Evolutionary conservation across 2,329 filamentous ascomycete genomes (phyloP).

Genomic region (Xylaria sp.): DNA sequence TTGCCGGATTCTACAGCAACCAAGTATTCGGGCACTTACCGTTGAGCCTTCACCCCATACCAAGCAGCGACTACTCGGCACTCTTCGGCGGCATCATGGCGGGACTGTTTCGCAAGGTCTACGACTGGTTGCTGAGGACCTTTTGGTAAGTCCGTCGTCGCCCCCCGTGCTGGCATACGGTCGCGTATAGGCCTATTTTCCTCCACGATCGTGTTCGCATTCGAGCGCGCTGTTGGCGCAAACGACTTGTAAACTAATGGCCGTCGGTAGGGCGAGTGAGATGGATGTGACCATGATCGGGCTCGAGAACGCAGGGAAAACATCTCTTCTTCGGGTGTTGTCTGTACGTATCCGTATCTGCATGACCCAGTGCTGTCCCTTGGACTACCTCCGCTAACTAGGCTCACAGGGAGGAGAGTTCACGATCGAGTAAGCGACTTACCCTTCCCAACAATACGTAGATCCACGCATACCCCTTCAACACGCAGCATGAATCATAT

Average conservation of each 20-base stretch:
- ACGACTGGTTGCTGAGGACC: conserved; percentile 97
- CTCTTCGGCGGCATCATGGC: conserved; percentile 71
- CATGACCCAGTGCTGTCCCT: conserved; percentile 22
- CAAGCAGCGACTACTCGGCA: conserved; percentile 10
- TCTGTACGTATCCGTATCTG: conserved; percentile 77
- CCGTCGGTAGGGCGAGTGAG: conserved; percentile 83
- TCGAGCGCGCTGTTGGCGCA: conserved; percentile 36
- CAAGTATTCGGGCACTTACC: conserved; percentile 12
- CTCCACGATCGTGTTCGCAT: conserved; percentile 39
- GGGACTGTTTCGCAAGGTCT: conserved; percentile 90
- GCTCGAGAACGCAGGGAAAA: conserved; percentile 97
- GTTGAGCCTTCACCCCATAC: conserved; percentile 21
- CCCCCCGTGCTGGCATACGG: conserved; percentile 43
- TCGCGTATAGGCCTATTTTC: conserved; percentile 40
- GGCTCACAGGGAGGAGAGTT: conserved; percentile 88
- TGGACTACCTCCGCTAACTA: conserved; percentile 37
- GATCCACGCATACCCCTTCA: conserved; percentile 7
- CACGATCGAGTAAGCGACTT: conserved; percentile 88
- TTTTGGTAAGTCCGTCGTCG: conserved; percentile 79
- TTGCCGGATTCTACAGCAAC: conserved; percentile 39
- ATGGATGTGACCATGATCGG: conserved; percentile 99
- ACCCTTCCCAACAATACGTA: conserved; percentile 30
- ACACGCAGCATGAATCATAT: conserved; percentile 37
- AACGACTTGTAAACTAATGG: conserved; percentile 32
- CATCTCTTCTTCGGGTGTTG: conserved; percentile 89